Evolutionary conservation across 2,329 filamentous ascomycete genomes (phyloP), one percentile per base, ranked within the genome.

Genomic region (Pseudopithomyces maydicus): DNA sequence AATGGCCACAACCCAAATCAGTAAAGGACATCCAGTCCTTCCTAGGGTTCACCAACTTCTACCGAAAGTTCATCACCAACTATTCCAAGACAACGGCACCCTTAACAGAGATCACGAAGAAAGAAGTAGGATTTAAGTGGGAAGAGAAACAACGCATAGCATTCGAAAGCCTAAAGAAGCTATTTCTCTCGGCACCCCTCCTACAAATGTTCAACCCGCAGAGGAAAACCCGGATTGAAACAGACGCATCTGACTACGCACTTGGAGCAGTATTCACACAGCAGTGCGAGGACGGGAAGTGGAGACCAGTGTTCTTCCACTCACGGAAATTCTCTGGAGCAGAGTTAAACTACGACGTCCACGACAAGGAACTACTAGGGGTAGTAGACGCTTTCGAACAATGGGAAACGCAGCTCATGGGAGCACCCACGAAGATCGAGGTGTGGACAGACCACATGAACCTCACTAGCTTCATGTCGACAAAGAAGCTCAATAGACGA

Each of bases 261-360:
- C 26, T 29, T 5, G 26, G 26, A 29, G 26, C 8, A 29, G 26
- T 52, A 35, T 35, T 26, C 42, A 14, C 46, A 33, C 35, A 51
- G 12, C 42, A 42, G 19, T 44, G 44, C 39, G 46, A 39, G n/a
- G 38, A 52, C 17, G 49, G 47, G 35, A 76, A 66, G 50, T 55
- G 44, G 45, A 45, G 53, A 50, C 53, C 38, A 26, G 44, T 62
- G 12, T 54, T 58, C 64, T 35, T 65, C 73, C 53, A 73, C 70
- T 49, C 47, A 66, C 20, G 49, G 45, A 52, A 52, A 12, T 48
- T 38, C 33, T 55, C 36, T 15, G 19, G 22, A 42, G 26, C 14
- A 44, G 43, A 54, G 38, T 33, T 43, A 26, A 52, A 19, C 46
- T 73, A 39, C 5, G 42, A 32, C 56, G 67, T 32, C 59, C 59